Evolutionary conservation across 2,329 filamentous ascomycete species (phyloP).

Genomic region (Cladosporium sp.): DNA sequence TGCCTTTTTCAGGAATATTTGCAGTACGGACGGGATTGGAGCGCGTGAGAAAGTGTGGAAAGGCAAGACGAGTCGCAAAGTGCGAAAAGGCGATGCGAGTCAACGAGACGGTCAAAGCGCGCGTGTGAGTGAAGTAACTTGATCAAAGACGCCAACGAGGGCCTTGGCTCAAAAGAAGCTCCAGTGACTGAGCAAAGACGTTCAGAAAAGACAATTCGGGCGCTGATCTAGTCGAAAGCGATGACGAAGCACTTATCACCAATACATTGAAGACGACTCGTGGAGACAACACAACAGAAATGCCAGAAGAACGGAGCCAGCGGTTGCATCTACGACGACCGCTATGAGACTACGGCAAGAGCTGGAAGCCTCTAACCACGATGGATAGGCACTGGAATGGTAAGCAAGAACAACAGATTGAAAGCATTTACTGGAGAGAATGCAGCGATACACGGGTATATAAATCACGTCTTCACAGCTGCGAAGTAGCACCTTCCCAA

Average conservation of each 20-base stretch:
- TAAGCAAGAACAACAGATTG: no score
- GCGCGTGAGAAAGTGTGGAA: not conserved
- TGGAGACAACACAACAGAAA: not conserved
- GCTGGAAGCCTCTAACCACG: no score
- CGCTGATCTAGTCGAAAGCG: not conserved
- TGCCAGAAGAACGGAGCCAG: not conserved
- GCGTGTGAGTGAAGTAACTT: not conserved
- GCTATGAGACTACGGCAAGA: not conserved
- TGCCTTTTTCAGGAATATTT: not conserved
- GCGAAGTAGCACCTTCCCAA: not conserved
- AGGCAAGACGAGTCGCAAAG: not conserved
- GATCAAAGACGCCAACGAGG: not conserved
- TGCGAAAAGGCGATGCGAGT: not conserved
- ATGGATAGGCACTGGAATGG: no score
- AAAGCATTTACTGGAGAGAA: not conserved
- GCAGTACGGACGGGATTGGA: not conserved
- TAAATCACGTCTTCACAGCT: not conserved
- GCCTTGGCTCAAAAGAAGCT: not conserved
- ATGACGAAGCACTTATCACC: no score
- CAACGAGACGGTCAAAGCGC: not conserved
- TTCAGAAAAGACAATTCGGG: fast-evolving
- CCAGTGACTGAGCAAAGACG: not conserved
- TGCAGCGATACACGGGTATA: not conserved
- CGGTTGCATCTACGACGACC: not conserved
- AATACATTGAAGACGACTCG: not conserved